These are phyloP conservation scores for Boletus rufocinnamomeus DNA, from an alignment of 768 basidiomycete genomes.

Conservation along the genomic window DNA sequence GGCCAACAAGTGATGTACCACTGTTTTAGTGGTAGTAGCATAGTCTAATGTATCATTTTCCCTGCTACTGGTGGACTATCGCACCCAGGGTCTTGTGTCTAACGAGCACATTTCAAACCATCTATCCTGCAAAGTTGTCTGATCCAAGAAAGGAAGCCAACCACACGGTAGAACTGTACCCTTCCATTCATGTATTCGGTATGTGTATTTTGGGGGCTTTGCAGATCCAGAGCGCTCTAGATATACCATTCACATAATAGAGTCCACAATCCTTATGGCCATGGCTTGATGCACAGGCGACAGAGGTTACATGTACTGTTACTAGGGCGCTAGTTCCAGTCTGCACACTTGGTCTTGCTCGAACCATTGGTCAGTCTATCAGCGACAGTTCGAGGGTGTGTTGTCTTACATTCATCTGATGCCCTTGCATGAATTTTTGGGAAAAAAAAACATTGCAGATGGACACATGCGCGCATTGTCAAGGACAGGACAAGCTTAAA, in stretches of 20 bases:
- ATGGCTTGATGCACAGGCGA: not conserved
- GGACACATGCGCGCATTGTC: not conserved
- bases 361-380: not conserved
- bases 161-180: too few relatives aligned
- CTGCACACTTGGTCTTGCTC: not conserved
- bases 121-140: not conserved
- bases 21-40: too few relatives aligned
- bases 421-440: not conserved
- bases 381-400: not conserved
- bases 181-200: too few relatives aligned
- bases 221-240: too few relatives aligned
- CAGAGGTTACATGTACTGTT: not conserved
- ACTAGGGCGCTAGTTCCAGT: not conserved
- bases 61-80: too few relatives aligned
- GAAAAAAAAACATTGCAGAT: not conserved
- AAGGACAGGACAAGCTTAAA: not conserved
- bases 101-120: not conserved
- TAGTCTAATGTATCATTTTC: too few relatives aligned
- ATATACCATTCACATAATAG: not conserved
- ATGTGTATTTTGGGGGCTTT: too few relatives aligned
- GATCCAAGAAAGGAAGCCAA: not conserved
- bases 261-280: not conserved
- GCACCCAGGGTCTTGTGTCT: too few relatives aligned
- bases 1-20: too few relatives aligned
- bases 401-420: not conserved